These are phyloP conservation scores for Penicillium canariense DNA, from an alignment of 495 filamentous ascomycete species.

Conservation along the genomic window DNA sequence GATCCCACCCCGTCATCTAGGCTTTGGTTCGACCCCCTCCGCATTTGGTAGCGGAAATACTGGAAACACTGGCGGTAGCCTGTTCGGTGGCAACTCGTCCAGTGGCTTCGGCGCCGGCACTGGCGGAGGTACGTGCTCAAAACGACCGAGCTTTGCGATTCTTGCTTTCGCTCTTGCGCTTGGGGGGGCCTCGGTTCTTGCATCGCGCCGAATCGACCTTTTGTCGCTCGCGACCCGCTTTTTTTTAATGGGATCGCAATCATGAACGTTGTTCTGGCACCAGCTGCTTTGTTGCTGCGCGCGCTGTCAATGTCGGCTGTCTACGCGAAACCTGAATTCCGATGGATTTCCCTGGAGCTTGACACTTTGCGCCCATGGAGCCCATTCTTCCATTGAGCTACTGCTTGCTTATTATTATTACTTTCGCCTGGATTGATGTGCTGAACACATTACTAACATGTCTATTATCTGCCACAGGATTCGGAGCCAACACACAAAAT, in stretches of 20 bases:
- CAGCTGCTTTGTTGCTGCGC: not conserved
- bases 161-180: constrained; percentile 17
- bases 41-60: constrained; percentile 37
- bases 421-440: constrained; percentile 1
- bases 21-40: constrained; percentile 54
- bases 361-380: constrained; percentile 17
- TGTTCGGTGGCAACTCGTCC: constrained; percentile 46
- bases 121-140: constrained; percentile 55
- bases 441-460: constrained; percentile 18
- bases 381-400: constrained; percentile 13
- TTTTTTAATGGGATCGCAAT: not conserved
- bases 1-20: constrained; percentile 47
- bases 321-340: not conserved
- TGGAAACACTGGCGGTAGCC: constrained; percentile 34
- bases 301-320: not conserved
- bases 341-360: constrained; percentile 5
- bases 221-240: not conserved
- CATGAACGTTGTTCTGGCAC: not conserved
- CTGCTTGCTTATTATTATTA: constrained; percentile 16
- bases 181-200: not conserved
- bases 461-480: constrained; percentile 27
- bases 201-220: not conserved
- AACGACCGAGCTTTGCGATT: constrained; percentile 32
- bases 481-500: constrained; percentile 36
- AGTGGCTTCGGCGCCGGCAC: constrained; percentile 59